These are phyloP conservation scores for Pleurotus pulmonarius DNA, from an alignment of 768 basidiomycete species.

Conservation along the genomic window DNA sequence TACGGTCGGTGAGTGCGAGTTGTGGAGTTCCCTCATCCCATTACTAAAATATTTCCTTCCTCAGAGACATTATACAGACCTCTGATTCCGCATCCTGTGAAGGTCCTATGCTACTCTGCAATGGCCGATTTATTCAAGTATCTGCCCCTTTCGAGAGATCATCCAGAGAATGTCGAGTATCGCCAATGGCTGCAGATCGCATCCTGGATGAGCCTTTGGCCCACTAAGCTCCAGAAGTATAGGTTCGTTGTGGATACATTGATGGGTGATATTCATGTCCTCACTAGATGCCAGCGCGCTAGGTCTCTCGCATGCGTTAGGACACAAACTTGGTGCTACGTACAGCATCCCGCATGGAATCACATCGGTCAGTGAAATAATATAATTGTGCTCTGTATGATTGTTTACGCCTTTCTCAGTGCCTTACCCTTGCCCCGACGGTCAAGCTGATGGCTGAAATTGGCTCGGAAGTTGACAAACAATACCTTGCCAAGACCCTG, in stretches of 20 bases:
- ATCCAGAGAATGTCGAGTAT: conserved; percentile 50
- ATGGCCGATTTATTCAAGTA: conserved; percentile 72
- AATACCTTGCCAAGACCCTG: conserved; percentile 50
- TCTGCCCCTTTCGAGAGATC: conserved; percentile 59
- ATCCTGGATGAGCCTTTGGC: conserved; percentile 82
- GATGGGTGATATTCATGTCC: too few relatives aligned
- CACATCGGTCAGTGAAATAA: conserved; percentile 56
- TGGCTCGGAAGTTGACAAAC: conserved; percentile 60
- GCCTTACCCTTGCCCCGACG: conserved; percentile 66
- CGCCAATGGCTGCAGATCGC: conserved; percentile 72
- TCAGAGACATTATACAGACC: conserved; percentile 65
- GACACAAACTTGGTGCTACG: conserved; percentile 68
- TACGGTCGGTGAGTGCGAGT: conserved; percentile 52
- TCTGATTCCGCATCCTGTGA: conserved; percentile 51
- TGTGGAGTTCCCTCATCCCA: neutral
- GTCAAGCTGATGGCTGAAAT: conserved; percentile 55
- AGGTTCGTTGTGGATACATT: conserved; percentile 28
- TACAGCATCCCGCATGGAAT: conserved; percentile 81
- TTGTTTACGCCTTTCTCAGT: conserved; percentile 32
- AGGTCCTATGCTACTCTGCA: conserved; percentile 62
- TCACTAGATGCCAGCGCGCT: conserved; percentile 37
- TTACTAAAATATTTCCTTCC: neutral
- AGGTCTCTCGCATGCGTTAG: conserved; percentile 75
- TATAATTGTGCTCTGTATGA: neutral
- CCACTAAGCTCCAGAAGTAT: conserved; percentile 52